A percentile compares a stretch with the other conserved stretches of the same genome.
These are phyloP conservation scores for Astrephomene gubernaculifera DNA, from an alignment of 139 green algal species.

Conservation along the genomic window DNA sequence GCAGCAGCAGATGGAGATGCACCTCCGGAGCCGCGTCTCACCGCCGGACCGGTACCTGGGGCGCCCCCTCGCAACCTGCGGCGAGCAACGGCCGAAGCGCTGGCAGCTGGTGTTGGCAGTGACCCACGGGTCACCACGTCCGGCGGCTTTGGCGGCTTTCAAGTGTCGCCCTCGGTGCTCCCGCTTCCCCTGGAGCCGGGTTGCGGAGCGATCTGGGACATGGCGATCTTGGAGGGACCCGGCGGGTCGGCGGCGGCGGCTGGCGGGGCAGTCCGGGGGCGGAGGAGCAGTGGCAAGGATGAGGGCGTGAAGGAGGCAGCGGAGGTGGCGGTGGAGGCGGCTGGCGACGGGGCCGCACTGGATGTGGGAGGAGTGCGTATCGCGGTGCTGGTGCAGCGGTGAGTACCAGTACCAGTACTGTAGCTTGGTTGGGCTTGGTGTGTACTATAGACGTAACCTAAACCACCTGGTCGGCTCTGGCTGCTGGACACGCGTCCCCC, in stretches of 20 bases:
- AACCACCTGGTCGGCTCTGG: no score
- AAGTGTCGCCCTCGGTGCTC: not conserved
- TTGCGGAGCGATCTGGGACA: slow-evolving; percentile 31
- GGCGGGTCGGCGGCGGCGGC: not conserved
- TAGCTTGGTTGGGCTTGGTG: no score
- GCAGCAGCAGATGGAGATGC: not conserved
- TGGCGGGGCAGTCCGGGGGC: no score
- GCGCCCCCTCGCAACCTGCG: slow-evolving; percentile 1
- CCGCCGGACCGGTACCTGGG: not conserved
- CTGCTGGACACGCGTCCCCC: no score
- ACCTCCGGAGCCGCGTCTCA: not conserved
- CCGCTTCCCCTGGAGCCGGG: slow-evolving; percentile 6
- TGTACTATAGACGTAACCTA: no score
- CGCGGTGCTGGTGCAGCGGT: slow-evolving; percentile 10
- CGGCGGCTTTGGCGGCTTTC: not conserved
- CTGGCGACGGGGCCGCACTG: no score
- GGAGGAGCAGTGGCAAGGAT: not conserved
- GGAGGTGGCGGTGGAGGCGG: not conserved
- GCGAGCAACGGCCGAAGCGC: not conserved
- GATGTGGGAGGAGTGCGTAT: not conserved
- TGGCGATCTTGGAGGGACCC: not conserved
- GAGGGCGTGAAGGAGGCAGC: not conserved
- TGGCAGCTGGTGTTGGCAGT: not conserved
- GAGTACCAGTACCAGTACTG: no score
- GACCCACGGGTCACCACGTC: not conserved